Evolutionary conservation across 2,329 filamentous ascomycete genomes (phyloP).

Genomic region (Colletotrichum theobromicola): DNA sequence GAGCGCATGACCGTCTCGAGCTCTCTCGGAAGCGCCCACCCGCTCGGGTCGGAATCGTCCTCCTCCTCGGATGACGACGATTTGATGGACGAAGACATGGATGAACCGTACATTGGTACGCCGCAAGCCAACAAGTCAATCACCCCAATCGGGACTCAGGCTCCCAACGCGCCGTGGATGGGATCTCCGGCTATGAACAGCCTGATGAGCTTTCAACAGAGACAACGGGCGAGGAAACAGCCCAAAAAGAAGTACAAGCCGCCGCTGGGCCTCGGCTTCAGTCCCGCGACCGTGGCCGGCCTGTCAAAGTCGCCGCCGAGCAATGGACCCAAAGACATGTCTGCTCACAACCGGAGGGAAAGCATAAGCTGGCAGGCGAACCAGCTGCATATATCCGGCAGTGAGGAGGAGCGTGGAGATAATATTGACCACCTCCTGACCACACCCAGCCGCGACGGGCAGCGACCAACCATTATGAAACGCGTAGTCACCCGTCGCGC

Average conservation of each 20-base stretch:
- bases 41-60: conserved; percentile 77
- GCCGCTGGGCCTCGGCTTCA: conserved; percentile 56
- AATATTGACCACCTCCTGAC: conserved; percentile 52
- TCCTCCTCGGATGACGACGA: conserved; percentile 75
- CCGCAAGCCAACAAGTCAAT: conserved; percentile 74
- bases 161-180: conserved; percentile 67
- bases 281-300: conserved; percentile 40
- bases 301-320: conserved; percentile 78
- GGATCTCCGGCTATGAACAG: conserved; percentile 75
- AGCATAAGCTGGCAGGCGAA: conserved; percentile 92
- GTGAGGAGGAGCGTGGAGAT: conserved; percentile 74
- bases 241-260: conserved; percentile 59
- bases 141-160: conserved; percentile 46
- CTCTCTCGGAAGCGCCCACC: conserved; percentile 76
- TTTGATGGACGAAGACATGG: conserved; percentile 75
- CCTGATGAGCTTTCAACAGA: conserved; percentile 82
- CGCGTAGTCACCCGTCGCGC: conserved; percentile 85
- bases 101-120: conserved; percentile 82
- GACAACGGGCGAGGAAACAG: conserved; percentile 75
- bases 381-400: conserved; percentile 81
- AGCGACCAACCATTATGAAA: conserved; percentile 75
- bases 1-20: conserved; percentile 78
- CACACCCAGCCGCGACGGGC: conserved; percentile 56
- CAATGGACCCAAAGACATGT: conserved; percentile 38
- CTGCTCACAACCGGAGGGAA: conserved; percentile 71